phyloP scores from a whole-genome alignment of 192 early-diverging fungal species.

The Pilaira anomala region DNA sequence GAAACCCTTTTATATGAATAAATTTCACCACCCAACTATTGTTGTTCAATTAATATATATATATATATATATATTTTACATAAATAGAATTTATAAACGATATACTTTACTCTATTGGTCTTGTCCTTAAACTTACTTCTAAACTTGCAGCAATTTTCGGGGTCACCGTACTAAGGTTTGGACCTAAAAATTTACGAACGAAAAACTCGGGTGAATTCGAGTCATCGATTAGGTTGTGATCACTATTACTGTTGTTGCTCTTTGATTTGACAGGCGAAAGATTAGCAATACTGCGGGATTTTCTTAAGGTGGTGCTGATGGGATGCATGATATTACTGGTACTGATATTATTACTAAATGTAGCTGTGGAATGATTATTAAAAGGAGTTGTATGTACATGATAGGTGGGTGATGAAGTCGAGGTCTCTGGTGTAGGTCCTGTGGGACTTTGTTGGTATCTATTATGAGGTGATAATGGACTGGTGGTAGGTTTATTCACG shows the following conservation, averaged over 20 bases:
- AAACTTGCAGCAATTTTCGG: conserved; percentile 44
- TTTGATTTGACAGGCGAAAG: neutral
- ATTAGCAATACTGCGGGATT: neutral
- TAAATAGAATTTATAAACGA: neutral
- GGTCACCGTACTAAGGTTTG: conserved; percentile 45
- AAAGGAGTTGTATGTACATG: neutral
- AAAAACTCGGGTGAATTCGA: conserved; percentile 54
- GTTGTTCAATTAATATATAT: neutral
- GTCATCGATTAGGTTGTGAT: conserved; percentile 29
- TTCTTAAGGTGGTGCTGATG: too few relatives aligned
- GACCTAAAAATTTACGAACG: conserved; percentile 47
- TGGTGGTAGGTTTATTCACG: neutral
- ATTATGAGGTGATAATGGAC: neutral
- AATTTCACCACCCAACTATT: conserved; percentile 71
- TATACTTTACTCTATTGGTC: conserved; percentile 46
- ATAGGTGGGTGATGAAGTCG: conserved; percentile 12
- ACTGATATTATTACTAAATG: too few relatives aligned
- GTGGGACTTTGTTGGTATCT: neutral
- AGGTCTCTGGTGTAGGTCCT: conserved; percentile 2
- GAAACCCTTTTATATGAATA: conserved; percentile 70
- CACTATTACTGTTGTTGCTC: neutral
- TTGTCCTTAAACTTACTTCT: conserved; percentile 52
- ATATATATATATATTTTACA: neutral
- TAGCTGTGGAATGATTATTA: too few relatives aligned
- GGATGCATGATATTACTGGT: too few relatives aligned